Percentiles rank a stretch among this genome's conserved stretches.
Conservation (phyloP, 768 basidiomycete species). For the Xerocomus potaroensis region DNA sequence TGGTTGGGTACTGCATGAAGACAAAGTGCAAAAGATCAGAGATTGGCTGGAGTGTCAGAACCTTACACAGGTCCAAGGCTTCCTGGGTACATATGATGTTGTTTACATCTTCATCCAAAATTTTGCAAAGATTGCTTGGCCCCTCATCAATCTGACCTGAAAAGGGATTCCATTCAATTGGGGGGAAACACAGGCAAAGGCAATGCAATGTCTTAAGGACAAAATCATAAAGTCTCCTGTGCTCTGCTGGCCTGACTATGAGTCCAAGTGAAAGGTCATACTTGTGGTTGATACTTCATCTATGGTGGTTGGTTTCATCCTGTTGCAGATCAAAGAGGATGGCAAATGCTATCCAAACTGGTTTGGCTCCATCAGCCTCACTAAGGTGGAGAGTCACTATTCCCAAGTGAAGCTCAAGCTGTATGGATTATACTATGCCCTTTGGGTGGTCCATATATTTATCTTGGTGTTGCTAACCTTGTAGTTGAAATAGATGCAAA, state of each 20-base stretch:
- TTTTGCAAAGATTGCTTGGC: not conserved
- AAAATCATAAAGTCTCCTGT: conserved; percentile 8
- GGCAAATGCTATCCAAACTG: conserved; percentile 21
- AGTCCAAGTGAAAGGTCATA: not conserved
- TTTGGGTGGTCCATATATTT: not conserved
- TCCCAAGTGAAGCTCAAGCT: conserved; percentile 29
- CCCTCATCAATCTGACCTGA: not conserved
- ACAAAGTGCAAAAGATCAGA: conserved; percentile 22
- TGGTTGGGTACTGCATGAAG: conserved; percentile 28
- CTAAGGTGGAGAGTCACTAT: conserved; percentile 15
- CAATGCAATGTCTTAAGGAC: conserved; percentile 5
- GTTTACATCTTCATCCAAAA: not conserved
- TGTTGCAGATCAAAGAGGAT: conserved; percentile 7
- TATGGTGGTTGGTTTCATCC: conserved; percentile 34
- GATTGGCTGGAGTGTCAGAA: conserved; percentile 28
- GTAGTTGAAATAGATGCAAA: not conserved
- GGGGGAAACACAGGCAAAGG: not conserved
- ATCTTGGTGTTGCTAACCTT: not conserved
- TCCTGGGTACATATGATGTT: not conserved
- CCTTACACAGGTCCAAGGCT: conserved; percentile 9
- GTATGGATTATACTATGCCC: not conserved
- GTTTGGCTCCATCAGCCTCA: conserved; percentile 39
- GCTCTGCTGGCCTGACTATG: not conserved
- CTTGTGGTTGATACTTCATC: conserved; percentile 25
- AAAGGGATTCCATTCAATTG: not conserved